These are phyloP conservation scores for Brettanomyces anomalus DNA, from an alignment of 805 yeast species.

Conservation along the genomic window DNA sequence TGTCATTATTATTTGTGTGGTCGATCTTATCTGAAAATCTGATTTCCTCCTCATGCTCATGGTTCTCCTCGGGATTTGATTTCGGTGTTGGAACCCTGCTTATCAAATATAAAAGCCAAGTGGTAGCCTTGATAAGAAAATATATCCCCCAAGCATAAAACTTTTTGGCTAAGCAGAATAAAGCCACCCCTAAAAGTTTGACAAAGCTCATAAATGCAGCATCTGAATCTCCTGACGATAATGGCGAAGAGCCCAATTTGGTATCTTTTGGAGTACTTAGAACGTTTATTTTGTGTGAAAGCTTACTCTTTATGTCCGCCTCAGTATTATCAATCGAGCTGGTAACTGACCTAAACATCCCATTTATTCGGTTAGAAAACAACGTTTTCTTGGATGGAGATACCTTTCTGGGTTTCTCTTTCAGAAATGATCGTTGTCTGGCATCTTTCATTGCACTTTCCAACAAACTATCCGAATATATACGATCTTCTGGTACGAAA, in stretches of 20 bases:
- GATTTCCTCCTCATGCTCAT: background rate
- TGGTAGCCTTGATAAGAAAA: slow-evolving; percentile 10
- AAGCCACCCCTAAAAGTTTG: slow-evolving; percentile 12
- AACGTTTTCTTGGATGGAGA: background rate
- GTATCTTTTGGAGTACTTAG: background rate
- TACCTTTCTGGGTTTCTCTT: background rate
- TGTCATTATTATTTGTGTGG: background rate
- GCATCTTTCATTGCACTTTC: slow-evolving; percentile 1
- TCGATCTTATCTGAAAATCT: too few species aligned
- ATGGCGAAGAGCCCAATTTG: background rate
- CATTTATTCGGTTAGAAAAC: slow-evolving; percentile 2
- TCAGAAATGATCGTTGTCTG: background rate
- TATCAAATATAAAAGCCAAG: slow-evolving; percentile 9
- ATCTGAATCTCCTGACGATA: slow-evolving; percentile 1
- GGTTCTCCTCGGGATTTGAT: background rate
- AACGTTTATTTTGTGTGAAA: background rate
- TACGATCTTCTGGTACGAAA: background rate
- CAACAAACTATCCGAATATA: background rate
- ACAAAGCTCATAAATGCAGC: slow-evolving; percentile 18
- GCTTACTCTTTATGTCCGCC: background rate
- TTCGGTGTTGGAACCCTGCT: slow-evolving; percentile 20
- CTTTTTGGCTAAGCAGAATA: slow-evolving; percentile 15
- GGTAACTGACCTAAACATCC: slow-evolving; percentile 1
- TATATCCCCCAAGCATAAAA: slow-evolving; percentile 18
- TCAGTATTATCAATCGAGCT: background rate